Percentiles rank a stretch among this genome's conserved stretches.
phyloP scores from a whole-genome alignment of 2,329 filamentous ascomycete genomes.

The Dothistroma pini region DNA sequence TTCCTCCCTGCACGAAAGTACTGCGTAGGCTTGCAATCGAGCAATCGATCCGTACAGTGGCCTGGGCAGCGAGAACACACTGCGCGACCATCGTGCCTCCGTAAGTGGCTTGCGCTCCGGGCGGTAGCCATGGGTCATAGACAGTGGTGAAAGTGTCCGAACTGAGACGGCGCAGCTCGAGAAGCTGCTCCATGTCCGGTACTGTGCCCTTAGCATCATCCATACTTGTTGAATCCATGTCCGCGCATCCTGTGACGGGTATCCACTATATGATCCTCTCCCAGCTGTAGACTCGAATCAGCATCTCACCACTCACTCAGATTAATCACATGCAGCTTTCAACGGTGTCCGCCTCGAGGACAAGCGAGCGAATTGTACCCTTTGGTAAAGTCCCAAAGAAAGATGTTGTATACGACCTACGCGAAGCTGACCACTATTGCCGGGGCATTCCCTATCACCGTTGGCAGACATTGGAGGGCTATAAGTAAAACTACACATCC shows the following conservation, averaged over 20 bases:
- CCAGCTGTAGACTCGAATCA: no score
- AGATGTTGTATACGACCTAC: no score
- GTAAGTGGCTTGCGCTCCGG: background rate
- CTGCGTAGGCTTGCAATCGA: background rate
- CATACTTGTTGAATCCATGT: background rate
- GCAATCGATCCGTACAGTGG: background rate
- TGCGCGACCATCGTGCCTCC: background rate
- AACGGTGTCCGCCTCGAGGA: no score
- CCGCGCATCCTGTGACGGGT: background rate
- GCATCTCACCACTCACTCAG: no score
- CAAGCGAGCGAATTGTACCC: no score
- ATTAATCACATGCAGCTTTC: no score
- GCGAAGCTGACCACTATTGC: background rate
- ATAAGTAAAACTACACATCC: background rate
- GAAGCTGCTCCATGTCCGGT: background rate
- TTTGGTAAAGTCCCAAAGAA: no score
- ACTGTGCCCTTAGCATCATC: background rate
- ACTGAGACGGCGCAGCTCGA: background rate
- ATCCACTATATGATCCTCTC: background rate
- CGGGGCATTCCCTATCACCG: background rate
- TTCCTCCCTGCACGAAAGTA: background rate
- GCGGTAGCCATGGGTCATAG: background rate
- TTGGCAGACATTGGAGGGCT: background rate
- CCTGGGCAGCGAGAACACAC: background rate
- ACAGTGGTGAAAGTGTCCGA: background rate